Percentiles rank a stretch among this genome's conserved stretches.
Evolutionary conservation across 345 rosid genomes (phyloP).

Genomic region (Cochlearia excelsa): DNA sequence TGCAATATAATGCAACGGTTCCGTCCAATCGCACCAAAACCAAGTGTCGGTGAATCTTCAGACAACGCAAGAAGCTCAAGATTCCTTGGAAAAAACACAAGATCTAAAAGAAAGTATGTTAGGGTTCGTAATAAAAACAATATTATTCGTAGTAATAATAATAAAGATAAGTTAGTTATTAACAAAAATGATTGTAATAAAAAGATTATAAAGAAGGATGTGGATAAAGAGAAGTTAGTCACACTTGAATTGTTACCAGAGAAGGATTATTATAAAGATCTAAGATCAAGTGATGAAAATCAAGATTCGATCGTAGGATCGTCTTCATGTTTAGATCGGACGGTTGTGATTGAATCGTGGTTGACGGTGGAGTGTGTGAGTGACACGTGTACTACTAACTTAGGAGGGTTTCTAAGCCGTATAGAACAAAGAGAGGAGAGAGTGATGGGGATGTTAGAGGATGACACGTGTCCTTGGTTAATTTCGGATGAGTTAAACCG

Average conservation of each 20-base stretch:
- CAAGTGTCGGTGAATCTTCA: conserved; percentile 36
- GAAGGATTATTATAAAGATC: conserved; percentile 19
- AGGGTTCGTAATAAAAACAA: conserved; percentile 48
- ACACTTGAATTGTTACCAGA: conserved; percentile 64
- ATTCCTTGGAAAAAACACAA: conserved; percentile 33
- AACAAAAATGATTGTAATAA: conserved; percentile 23
- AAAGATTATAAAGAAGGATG: conserved; percentile 28
- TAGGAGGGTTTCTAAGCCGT: conserved; percentile 27
- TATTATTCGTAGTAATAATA: conserved; percentile 1
- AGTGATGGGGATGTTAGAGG: conserved; percentile 44
- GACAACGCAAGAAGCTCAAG: conserved; percentile 30
- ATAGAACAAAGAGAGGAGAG: conserved; percentile 43
- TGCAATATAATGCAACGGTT: conserved; percentile 64
- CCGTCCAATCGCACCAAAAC: conserved; percentile 93
- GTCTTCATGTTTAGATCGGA: conserved; percentile 29
- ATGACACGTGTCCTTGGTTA: conserved; percentile 70
- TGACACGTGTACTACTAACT: conserved; percentile 41
- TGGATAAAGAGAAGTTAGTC: conserved; percentile 25
- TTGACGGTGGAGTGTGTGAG: conserved; percentile 70
- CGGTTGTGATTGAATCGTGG: conserved; percentile 46
- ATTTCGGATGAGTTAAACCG: conserved; percentile 51
- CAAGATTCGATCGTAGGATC: conserved; percentile 1
- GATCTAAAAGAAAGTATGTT: conserved; percentile 68
- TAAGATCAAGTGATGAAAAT: not conserved
- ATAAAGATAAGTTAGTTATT: conserved; percentile 17